These are phyloP conservation scores for Cercospora sp. DNA, from an alignment of 2,329 filamentous ascomycete species.

Conservation along the genomic window DNA sequence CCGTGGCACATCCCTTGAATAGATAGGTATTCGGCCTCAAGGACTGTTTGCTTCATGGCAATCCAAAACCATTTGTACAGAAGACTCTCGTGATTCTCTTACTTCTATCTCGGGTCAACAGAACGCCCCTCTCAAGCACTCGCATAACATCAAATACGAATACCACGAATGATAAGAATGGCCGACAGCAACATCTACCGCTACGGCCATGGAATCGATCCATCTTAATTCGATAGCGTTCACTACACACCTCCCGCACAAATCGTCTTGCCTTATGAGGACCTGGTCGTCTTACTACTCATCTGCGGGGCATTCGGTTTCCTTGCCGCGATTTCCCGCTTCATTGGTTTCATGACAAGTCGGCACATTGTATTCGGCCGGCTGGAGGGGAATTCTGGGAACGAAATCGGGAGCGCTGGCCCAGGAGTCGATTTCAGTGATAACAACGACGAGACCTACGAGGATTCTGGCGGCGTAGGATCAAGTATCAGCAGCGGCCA, in stretches of 20 bases:
- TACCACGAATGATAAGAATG: background rate
- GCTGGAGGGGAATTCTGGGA: too few relatives aligned
- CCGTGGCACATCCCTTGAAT: background rate
- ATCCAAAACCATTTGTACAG: too few relatives aligned
- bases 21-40: too few relatives aligned
- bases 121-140: background rate
- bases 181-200: background rate
- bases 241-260: background rate
- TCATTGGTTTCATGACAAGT: background rate
- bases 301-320: background rate
- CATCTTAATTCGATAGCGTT: background rate
- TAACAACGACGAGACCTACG: too few relatives aligned
- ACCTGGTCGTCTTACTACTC: background rate
- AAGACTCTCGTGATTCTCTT: too few relatives aligned
- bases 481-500: too few relatives aligned
- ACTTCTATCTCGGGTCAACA: background rate
- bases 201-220: background rate
- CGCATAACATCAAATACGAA: too few relatives aligned
- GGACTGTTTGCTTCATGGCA: too few relatives aligned
- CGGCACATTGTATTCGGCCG: background rate
- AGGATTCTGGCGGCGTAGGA: too few relatives aligned
- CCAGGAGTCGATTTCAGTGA: too few relatives aligned
- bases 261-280: background rate
- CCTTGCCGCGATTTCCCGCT: background rate
- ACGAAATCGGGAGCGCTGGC: too few relatives aligned